Base-by-base conservation (phyloP, 345 rosid species). In the Mercurialis annua region DNA sequence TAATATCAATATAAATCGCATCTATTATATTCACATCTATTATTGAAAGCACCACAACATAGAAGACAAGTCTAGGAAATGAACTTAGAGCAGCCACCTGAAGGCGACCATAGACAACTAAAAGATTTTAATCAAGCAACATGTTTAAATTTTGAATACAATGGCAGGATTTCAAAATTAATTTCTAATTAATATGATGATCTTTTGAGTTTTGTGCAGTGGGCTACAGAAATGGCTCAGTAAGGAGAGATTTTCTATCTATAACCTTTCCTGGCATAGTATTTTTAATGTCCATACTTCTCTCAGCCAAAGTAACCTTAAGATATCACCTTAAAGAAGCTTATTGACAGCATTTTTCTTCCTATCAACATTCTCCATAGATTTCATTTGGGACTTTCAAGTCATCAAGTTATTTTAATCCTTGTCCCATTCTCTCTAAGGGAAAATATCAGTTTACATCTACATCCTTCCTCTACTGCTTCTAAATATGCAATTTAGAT, bases 51-150 rank as follows among this genome's bases (percentile, higher is more conserved):
- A 2, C 3, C 26, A 27, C 26, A 43, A 62, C 17, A 17, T 3
- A 10, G 16, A 60, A 5, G 7, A 56, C 24, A 31, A 5, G 8
- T 43, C 34, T 62, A 17, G 24, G 12, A 42, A 6, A 1, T 24
- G 23, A 26, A 24, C 17, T 43, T 43, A 36, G 51, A 62, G 52
- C 6, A 44, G 47, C 16, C 46, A 8, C 52, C 53, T 16, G n/a
- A 44, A 8, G 11, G 15, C 26, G 2, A 6, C 33, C 12, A 36
- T 9, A 18, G 52, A 26, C 3, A 43, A 43, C 52, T 61, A 24
- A 43, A 17, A 61, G 34, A 17, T 43, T 61, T 61, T n/a, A 36
- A 61, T 42, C 51, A 61, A 61, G 16, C 66, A 62, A 27, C 12
- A 5, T 7, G 29, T 23, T 40, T 3, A 15, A 21, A 44, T 26